Percentiles rank a stretch among this genome's conserved stretches.
These are phyloP conservation scores for Thermothelomyces thermophilus DNA, from an alignment of 2,329 filamentous ascomycete genomes.

Conservation along the genomic window DNA sequence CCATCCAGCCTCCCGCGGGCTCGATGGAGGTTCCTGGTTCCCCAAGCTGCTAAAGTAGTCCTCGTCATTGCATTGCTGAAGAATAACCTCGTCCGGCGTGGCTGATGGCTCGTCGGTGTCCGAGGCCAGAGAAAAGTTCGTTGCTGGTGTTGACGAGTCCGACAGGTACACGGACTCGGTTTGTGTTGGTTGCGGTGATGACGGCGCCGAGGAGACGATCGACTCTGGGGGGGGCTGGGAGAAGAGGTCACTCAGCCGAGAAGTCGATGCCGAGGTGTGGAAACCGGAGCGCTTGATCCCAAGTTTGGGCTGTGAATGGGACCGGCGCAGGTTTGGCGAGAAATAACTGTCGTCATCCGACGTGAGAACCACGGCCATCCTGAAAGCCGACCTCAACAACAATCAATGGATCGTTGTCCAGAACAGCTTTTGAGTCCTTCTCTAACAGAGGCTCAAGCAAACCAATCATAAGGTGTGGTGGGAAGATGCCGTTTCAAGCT, in stretches of 20 bases:
- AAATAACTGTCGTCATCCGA: constrained; percentile 55
- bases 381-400: constrained; percentile 19
- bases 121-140: constrained; percentile 55
- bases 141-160: constrained; percentile 56
- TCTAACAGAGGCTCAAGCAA: constrained; percentile 18
- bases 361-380: constrained; percentile 51
- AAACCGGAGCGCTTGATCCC: constrained; percentile 37
- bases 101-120: constrained; percentile 46
- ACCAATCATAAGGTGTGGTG: constrained; percentile 24
- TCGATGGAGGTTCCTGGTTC: constrained; percentile 45
- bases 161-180: constrained; percentile 50
- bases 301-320: constrained; percentile 55
- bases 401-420: constrained; percentile 25
- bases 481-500: neutral
- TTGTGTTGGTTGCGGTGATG: constrained; percentile 47
- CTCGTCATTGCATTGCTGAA: constrained; percentile 41
- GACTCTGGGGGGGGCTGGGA: constrained; percentile 40
- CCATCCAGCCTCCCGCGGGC: constrained; percentile 44
- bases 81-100: constrained; percentile 41
- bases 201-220: constrained; percentile 47
- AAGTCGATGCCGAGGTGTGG: constrained; percentile 40
- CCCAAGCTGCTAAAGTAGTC: constrained; percentile 41
- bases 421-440: constrained; percentile 28
- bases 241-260: constrained; percentile 42
- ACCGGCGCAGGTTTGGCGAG: constrained; percentile 49